Percentiles rank a stretch among this genome's conserved stretches.
These are phyloP conservation scores for Nevesoporus exiguus DNA, from an alignment of 768 basidiomycete genomes.

Conservation along the genomic window DNA sequence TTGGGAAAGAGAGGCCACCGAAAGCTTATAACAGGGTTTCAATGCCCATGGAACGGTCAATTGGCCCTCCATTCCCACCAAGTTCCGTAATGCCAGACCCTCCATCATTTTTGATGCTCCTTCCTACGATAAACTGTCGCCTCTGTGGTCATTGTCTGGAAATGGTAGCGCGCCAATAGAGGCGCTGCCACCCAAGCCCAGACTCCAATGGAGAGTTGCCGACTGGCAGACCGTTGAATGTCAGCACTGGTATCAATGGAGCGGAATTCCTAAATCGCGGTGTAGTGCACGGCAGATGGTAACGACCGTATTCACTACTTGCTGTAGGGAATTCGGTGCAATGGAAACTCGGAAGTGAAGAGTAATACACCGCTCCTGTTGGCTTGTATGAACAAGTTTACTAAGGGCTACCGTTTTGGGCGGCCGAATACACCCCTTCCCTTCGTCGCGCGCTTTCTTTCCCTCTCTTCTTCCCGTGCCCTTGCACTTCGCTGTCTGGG, in stretches of 20 bases:
- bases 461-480: constrained; percentile 76
- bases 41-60: neutral
- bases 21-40: neutral
- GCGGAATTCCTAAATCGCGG: neutral
- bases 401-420: constrained; percentile 20
- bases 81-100: neutral
- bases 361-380: neutral
- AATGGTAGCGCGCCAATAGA: neutral
- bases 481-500: constrained; percentile 68
- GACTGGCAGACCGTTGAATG: neutral
- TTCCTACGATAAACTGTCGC: neutral
- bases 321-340: neutral
- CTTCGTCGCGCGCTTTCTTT: constrained; percentile 46
- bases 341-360: neutral
- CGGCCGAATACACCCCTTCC: constrained; percentile 20
- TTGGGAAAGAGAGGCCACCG: neutral
- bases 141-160: neutral
- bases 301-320: neutral
- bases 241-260: neutral
- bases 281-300: neutral
- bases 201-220: neutral
- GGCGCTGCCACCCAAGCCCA: neutral
- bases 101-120: neutral
- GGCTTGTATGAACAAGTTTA: no score
- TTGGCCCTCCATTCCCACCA: neutral